phyloP scores from a whole-genome alignment of 768 basidiomycete genomes.

The Boletus huronensis region DNA sequence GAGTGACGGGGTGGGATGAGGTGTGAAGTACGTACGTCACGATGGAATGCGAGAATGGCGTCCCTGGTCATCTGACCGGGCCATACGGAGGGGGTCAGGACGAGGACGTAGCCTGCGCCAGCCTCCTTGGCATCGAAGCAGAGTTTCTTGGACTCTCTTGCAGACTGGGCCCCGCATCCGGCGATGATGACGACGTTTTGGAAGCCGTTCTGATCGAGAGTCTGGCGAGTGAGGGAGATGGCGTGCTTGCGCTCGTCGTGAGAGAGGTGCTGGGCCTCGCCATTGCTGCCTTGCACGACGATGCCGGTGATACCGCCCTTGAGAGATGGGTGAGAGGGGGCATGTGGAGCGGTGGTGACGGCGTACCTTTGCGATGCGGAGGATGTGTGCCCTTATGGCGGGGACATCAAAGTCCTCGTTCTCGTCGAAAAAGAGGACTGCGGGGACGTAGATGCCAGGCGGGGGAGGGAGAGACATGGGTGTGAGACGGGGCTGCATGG shows the following conservation, averaged over 20 bases:
- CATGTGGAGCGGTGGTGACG: neutral
- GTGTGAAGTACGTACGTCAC: constrained; percentile 40
- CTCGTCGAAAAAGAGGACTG: constrained; percentile 68
- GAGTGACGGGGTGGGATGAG: neutral
- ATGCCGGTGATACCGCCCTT: constrained; percentile 74
- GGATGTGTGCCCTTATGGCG: constrained; percentile 64
- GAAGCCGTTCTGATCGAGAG: constrained; percentile 71
- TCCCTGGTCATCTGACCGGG: constrained; percentile 59
- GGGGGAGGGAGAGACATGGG: constrained; percentile 46
- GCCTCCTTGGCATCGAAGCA: constrained; percentile 73
- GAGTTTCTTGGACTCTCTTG: constrained; percentile 68
- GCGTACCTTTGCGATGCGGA: constrained; percentile 65
- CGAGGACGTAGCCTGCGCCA: constrained; percentile 77
- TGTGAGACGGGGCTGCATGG: neutral
- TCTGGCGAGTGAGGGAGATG: constrained; percentile 63
- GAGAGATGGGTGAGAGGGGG: constrained; percentile 18
- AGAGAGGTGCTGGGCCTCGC: constrained; percentile 73
- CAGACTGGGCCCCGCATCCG: constrained; percentile 80
- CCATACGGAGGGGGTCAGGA: constrained; percentile 74
- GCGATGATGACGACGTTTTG: constrained; percentile 67
- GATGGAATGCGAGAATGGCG: constrained; percentile 63
- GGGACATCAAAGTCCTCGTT: constrained; percentile 68
- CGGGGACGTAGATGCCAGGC: constrained; percentile 72
- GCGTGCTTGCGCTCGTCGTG: constrained; percentile 65
- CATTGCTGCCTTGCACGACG: constrained; percentile 71